Conservation (phyloP, 2,329 filamentous ascomycete genomes). For the Volutella citrinella region DNA sequence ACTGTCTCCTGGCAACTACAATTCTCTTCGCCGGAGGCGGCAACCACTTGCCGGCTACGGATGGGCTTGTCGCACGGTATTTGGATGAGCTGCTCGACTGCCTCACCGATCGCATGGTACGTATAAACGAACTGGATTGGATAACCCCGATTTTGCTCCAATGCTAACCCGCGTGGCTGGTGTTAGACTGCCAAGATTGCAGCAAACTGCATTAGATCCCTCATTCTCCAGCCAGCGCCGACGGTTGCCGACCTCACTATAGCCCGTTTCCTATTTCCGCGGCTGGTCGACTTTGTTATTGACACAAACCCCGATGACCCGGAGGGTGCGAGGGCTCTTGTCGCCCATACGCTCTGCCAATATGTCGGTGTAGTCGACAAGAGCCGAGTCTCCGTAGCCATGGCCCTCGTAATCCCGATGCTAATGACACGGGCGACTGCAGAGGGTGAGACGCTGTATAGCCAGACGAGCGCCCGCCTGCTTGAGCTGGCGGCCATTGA, state of each 20-base stretch:
- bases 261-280: slow-evolving; percentile 69
- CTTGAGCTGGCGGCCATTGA: slow-evolving; percentile 79
- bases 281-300: slow-evolving; percentile 72
- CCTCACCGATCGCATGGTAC: slow-evolving; percentile 73
- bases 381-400: slow-evolving; percentile 55
- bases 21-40: slow-evolving; percentile 82
- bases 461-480: slow-evolving; percentile 72
- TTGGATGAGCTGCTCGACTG: slow-evolving; percentile 83
- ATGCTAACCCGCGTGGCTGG: too few relatives aligned
- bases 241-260: slow-evolving; percentile 70
- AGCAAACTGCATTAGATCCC: slow-evolving; percentile 81
- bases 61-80: slow-evolving; percentile 72
- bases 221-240: slow-evolving; percentile 66
- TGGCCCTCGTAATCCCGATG: slow-evolving; percentile 74
- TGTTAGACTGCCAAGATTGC: slow-evolving; percentile 78
- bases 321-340: slow-evolving; percentile 66
- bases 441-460: slow-evolving; percentile 59
- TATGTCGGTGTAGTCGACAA: slow-evolving; percentile 55
- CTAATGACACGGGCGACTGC: slow-evolving; percentile 69
- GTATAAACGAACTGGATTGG: too few relatives aligned
- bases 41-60: slow-evolving; percentile 69
- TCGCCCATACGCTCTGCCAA: slow-evolving; percentile 73
- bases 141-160: too few relatives aligned
- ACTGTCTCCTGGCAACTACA: slow-evolving; percentile 82
- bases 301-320: slow-evolving; percentile 72